Conservation (phyloP, 768 basidiomycete genomes). For the Mycena leptocephala region DNA sequence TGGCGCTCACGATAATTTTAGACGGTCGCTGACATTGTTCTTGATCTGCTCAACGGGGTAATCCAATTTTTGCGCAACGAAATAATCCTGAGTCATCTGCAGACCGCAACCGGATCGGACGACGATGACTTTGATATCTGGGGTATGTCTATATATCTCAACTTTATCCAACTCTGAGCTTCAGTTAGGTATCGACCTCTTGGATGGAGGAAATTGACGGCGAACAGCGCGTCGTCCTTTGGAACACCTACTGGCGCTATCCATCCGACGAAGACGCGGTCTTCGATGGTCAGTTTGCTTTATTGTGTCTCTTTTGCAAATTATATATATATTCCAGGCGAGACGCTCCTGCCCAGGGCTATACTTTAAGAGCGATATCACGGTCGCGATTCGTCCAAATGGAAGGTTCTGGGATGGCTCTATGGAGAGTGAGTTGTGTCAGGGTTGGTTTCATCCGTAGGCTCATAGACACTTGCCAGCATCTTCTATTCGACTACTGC, state of each 20-base stretch:
- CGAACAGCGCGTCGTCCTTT: conserved; percentile 31
- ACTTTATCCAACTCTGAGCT: neutral
- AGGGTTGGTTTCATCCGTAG: neutral
- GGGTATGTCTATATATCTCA: conserved; percentile 11
- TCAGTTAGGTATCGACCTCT: conserved; percentile 31
- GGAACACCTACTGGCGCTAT: conserved; percentile 40
- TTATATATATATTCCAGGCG: no score
- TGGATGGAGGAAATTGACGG: conserved; percentile 38
- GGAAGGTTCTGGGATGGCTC: conserved; percentile 39
- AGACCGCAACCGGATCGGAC: conserved; percentile 39
- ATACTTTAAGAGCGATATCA: conserved; percentile 42
- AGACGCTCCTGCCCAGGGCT: conserved; percentile 41
- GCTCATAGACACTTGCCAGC: neutral
- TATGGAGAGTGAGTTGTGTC: conserved; percentile 35
- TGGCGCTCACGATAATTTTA: conserved; percentile 5
- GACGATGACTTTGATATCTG: conserved; percentile 41
- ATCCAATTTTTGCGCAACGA: neutral
- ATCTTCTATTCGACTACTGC: conserved; percentile 40
- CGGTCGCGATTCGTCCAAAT: conserved; percentile 38
- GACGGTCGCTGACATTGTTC: conserved; percentile 41
- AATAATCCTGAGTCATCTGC: neutral
- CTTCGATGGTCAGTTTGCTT: conserved; percentile 23
- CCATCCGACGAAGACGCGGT: conserved; percentile 31
- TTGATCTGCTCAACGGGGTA: conserved; percentile 41
- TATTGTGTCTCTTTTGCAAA: neutral